These are phyloP conservation scores for Fusarium poae DNA, from an alignment of 2,329 filamentous ascomycete species.

Conservation along the genomic window DNA sequence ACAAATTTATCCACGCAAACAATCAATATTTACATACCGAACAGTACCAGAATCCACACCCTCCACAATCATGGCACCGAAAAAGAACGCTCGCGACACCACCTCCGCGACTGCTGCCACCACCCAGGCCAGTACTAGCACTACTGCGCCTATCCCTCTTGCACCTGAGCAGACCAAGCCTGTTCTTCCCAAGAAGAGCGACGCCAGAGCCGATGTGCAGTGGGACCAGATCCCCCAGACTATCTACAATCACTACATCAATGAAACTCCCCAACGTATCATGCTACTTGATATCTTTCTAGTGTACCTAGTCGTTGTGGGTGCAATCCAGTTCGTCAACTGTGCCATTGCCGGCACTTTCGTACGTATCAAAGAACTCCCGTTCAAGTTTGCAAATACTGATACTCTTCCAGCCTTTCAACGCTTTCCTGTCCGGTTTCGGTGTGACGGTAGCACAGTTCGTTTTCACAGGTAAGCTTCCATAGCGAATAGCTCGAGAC, in stretches of 20 bases:
- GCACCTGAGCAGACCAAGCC: slow-evolving; percentile 39
- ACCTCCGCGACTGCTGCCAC: slow-evolving; percentile 53
- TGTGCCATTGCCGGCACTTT: slow-evolving; percentile 94
- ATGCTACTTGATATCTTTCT: slow-evolving; percentile 95
- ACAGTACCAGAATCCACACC: slow-evolving; percentile 10
- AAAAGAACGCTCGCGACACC: slow-evolving; percentile 58
- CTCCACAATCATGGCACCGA: slow-evolving; percentile 62
- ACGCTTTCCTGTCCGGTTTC: slow-evolving; percentile 97
- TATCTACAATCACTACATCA: slow-evolving; percentile 82
- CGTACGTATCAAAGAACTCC: slow-evolving; percentile 67
- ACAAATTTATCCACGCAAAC: neutral
- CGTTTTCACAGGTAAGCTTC: slow-evolving; percentile 84
- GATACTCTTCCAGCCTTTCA: slow-evolving; percentile 81
- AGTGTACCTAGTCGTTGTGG: slow-evolving; percentile 85
- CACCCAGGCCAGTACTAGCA: slow-evolving; percentile 49
- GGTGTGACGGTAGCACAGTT: slow-evolving; percentile 96
- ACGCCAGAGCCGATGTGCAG: slow-evolving; percentile 48
- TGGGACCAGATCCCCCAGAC: slow-evolving; percentile 73
- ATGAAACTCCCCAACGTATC: slow-evolving; percentile 87
- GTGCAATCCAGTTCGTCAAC: slow-evolving; percentile 92
- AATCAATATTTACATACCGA: neutral
- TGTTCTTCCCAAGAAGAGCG: slow-evolving; percentile 43
- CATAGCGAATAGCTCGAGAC: neutral
- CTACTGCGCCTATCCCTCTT: slow-evolving; percentile 46
- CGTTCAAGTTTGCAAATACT: slow-evolving; percentile 23